Evolutionary conservation across 2,329 filamentous ascomycete genomes (phyloP).

Genomic region (Trichophyton rubrum): DNA sequence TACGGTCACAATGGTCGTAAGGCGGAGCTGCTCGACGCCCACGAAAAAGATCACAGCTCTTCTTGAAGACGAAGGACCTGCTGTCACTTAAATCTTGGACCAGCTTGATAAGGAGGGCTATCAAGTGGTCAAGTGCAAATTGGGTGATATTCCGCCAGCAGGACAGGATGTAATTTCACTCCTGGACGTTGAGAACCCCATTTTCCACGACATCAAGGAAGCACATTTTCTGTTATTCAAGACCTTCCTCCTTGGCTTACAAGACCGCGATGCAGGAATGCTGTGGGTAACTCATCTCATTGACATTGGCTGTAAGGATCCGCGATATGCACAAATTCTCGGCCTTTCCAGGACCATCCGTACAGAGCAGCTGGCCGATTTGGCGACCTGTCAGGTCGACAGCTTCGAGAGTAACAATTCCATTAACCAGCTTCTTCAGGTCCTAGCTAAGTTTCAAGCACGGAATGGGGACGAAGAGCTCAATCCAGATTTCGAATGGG

Average conservation of each 20-base stretch:
- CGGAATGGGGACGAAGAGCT: not conserved
- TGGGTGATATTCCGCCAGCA: not conserved
- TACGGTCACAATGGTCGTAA: not conserved
- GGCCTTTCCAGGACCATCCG: constrained; percentile 7
- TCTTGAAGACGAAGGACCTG: not conserved
- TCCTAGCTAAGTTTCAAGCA: not conserved
- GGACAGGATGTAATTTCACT: constrained; percentile 2
- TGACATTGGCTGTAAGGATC: constrained; percentile 6
- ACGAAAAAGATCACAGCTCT: not conserved
- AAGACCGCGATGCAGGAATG: not conserved
- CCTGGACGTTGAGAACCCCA: constrained; percentile 22
- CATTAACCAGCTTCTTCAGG: not conserved
- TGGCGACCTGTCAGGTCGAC: constrained; percentile 8
- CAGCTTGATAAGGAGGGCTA: not conserved
- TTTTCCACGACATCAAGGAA: constrained; percentile 24
- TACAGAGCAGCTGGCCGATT: constrained; percentile 1
- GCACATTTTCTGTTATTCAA: not conserved
- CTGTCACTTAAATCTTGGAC: not conserved
- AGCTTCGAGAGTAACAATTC: not conserved
- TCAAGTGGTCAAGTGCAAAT: not conserved
- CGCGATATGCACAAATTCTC: not conserved
- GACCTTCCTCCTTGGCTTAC: not conserved
- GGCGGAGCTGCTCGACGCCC: not conserved
- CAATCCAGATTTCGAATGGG: constrained; percentile 5
- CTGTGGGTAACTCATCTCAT: constrained; percentile 10